These are phyloP conservation scores for Posidonia australis DNA, from an alignment of 106 monocot species.

Conservation along the genomic window DNA sequence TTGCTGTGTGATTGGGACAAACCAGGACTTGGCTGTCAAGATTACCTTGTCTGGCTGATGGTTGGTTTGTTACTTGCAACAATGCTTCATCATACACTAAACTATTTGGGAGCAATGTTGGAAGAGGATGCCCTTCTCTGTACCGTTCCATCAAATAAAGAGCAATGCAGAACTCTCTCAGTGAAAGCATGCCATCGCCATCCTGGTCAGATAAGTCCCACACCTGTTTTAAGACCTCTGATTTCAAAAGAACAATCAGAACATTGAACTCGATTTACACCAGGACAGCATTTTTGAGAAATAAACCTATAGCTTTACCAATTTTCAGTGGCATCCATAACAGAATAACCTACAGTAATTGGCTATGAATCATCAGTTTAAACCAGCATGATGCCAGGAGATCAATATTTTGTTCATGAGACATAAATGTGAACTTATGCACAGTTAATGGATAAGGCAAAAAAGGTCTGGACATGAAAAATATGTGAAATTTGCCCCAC, in stretches of 20 bases:
- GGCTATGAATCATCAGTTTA: no score
- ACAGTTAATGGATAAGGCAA: no score
- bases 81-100: conserved; percentile 64
- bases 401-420: no score
- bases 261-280: no score
- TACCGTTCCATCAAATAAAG: conserved; percentile 91
- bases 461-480: no score
- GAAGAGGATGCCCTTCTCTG: conserved; percentile 74
- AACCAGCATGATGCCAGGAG: no score
- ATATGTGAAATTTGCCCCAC: no score
- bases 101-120: conserved; percentile 60
- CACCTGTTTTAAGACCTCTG: conserved; percentile 92
- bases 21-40: conserved; percentile 67
- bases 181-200: conserved; percentile 93
- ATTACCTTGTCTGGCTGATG: conserved; percentile 33
- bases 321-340: no score
- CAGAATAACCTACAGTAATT: no score
- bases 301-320: no score
- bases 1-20: conserved; percentile 4
- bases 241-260: background rate
- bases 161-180: conserved; percentile 83
- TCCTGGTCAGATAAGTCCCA: conserved; percentile 99
- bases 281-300: no score
- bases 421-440: no score
- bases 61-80: conserved; percentile 58